Base-by-base conservation (phyloP, 495 filamentous ascomycete species). In the Cryomyces minteri region DNA sequence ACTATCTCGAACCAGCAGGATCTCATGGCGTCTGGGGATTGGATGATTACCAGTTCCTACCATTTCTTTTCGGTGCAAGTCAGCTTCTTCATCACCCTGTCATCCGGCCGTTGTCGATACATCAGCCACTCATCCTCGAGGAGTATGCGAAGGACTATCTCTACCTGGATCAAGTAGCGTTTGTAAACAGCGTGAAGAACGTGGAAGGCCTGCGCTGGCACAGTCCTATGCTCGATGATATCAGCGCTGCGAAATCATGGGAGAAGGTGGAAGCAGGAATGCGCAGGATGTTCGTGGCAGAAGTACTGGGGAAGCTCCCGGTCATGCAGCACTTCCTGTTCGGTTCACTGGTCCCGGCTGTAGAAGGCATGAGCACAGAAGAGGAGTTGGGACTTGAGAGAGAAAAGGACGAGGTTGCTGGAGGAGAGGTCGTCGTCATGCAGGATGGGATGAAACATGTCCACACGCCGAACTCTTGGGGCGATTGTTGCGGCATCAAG, bases 291-390 rank as follows among this genome's bases (percentile, higher is more conserved):
- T 96, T 96, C 57, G 74, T 87, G 40, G 79, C 75, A 37, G 92
- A 99, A 60, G 88, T 99, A 0, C 64, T 99, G 39, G 75, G 80
- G 28, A 99, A 99, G 64, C 59, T 96, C 44, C 92, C 92, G 5
- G 90, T 99, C 37, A 94, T 95, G 80, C 90, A 99, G 58, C 92
- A 99, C 60, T 96, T 99, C 57, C 57, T 92, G 30, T 99, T 99
- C 60, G 90, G 92, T n/a, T 68, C 69, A 7, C 64, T 98, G 36
- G 65, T 99, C 4, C 80, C 84, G 2, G 84, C 88, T 3, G 74
- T 63, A 3, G 73, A 84, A 46, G 84, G 76, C 2, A 95, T 96
- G 90, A 80, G 77, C 40, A 68, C 64, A 34, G 73, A 73, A 49
- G 67, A 67, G 10, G 65, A 69, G 31, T 59, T 51, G 0, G 64